Evolutionary conservation across 1,284 basidiomycete species (phyloP).

Genomic region (Melampsora americana): DNA sequence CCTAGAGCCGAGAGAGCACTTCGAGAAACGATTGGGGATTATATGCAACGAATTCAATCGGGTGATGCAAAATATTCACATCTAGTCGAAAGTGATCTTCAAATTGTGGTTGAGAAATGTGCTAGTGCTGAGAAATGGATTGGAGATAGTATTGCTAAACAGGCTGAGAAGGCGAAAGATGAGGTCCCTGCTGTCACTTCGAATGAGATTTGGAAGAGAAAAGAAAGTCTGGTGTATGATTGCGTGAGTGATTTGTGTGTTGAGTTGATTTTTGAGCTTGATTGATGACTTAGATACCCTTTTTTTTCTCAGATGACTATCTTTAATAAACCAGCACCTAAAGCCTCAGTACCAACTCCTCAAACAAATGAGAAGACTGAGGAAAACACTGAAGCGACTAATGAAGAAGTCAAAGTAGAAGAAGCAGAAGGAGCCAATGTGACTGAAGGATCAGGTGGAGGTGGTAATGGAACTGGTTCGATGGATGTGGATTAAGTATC

Average conservation of each 20-base stretch:
- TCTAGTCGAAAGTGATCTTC: slow-evolving; percentile 78
- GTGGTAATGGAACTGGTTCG: slow-evolving; percentile 8
- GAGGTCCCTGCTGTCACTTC: slow-evolving; percentile 75
- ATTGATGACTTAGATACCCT: neutral
- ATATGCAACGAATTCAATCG: slow-evolving; percentile 74
- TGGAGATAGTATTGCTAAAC: slow-evolving; percentile 78
- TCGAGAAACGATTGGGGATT: slow-evolving; percentile 78
- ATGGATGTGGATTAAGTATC: slow-evolving; percentile 39
- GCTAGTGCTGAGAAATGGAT: slow-evolving; percentile 85
- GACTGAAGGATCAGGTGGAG: neutral
- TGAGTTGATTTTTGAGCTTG: neutral
- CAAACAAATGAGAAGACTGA: slow-evolving; percentile 16
- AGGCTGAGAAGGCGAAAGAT: slow-evolving; percentile 80
- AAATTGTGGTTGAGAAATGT: slow-evolving; percentile 57
- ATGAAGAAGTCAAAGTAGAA: slow-evolving; percentile 20
- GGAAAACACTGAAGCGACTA: slow-evolving; percentile 29
- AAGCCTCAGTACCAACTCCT: slow-evolving; percentile 5
- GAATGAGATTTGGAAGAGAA: slow-evolving; percentile 77
- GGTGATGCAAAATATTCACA: slow-evolving; percentile 78
- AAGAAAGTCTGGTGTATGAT: slow-evolving; percentile 74
- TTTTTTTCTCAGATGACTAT: slow-evolving; percentile 26
- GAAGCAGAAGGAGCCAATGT: slow-evolving; percentile 10
- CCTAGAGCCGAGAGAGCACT: slow-evolving; percentile 68
- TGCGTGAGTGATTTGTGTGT: slow-evolving; percentile 15
- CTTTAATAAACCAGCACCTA: slow-evolving; percentile 41